A percentile compares a stretch with the other conserved stretches of the same genome.
Conservation (phyloP, 2,329 filamentous ascomycete species). For the Beauveria sp. region DNA sequence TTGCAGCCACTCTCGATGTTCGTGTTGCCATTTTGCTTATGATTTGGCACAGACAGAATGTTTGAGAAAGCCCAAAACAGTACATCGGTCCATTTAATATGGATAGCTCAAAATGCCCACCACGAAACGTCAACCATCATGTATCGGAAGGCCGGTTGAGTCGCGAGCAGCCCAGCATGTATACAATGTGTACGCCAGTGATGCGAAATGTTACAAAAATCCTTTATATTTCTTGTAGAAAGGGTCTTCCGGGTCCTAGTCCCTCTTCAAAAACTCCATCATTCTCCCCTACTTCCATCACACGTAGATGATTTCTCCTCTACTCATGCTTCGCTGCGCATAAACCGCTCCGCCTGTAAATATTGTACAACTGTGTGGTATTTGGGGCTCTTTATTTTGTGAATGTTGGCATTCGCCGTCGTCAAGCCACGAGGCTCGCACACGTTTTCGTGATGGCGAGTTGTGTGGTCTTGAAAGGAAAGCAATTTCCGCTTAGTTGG, state of each 20-base stretch:
- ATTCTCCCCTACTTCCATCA: not conserved
- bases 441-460: not conserved
- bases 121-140: too few relatives aligned
- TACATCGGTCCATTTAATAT: too few relatives aligned
- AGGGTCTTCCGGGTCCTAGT: not conserved
- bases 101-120: not conserved
- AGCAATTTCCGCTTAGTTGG: conserved; percentile 45
- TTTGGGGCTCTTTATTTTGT: not conserved
- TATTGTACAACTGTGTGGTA: conserved; percentile 25
- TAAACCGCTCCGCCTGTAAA: conserved; percentile 68
- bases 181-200: not conserved
- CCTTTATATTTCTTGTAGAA: conserved; percentile 2
- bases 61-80: too few relatives aligned
- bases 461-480: not conserved
- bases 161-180: not conserved
- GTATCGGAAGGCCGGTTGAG: too few relatives aligned
- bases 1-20: not conserved
- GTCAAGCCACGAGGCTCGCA: not conserved
- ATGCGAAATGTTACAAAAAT: not conserved
- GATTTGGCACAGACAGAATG: not conserved
- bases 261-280: not conserved
- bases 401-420: not conserved
- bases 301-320: conserved; percentile 20
- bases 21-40: not conserved
- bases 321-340: conserved; percentile 68